phyloP scores from a whole-genome alignment of 345 rosid genomes.

The Euphorbia peplus region DNA sequence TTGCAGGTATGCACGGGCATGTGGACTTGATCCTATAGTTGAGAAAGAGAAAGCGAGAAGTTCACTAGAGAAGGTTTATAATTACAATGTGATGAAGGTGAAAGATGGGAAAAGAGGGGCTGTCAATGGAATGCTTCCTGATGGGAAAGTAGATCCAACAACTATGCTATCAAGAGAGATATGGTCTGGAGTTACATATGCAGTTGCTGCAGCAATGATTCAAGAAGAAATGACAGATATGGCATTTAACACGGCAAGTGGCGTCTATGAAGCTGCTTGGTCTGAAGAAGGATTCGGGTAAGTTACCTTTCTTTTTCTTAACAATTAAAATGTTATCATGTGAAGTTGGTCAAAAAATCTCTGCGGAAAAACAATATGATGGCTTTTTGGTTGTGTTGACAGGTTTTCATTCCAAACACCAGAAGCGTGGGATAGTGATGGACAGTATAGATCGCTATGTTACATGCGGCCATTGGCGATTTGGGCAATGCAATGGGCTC shows the following conservation, averaged over 20 bases:
- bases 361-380: no score
- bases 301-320: constrained; percentile 12
- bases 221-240: constrained; percentile 65
- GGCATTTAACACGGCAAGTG: constrained; percentile 80
- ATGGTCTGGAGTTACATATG: constrained; percentile 96
- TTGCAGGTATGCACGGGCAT: constrained; percentile 78
- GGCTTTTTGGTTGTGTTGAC: constrained; percentile 15
- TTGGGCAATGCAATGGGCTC: constrained; percentile 98
- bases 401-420: constrained; percentile 93
- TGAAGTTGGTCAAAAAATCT: background rate
- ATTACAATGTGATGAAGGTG: constrained; percentile 73
- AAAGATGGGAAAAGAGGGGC: constrained; percentile 84
- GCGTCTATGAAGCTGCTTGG: constrained; percentile 79
- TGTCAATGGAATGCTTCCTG: constrained; percentile 89
- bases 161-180: constrained; percentile 88
- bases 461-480: constrained; percentile 93
- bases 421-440: constrained; percentile 72
- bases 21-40: constrained; percentile 70
- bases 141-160: constrained; percentile 71
- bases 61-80: constrained; percentile 71
- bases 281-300: constrained; percentile 83
- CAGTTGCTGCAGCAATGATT: constrained; percentile 85
- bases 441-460: constrained; percentile 55
- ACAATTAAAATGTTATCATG: background rate
- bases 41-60: constrained; percentile 62